phyloP scores from a whole-genome alignment of 1,284 basidiomycete species.

The Cystobasidium slooffiae region DNA sequence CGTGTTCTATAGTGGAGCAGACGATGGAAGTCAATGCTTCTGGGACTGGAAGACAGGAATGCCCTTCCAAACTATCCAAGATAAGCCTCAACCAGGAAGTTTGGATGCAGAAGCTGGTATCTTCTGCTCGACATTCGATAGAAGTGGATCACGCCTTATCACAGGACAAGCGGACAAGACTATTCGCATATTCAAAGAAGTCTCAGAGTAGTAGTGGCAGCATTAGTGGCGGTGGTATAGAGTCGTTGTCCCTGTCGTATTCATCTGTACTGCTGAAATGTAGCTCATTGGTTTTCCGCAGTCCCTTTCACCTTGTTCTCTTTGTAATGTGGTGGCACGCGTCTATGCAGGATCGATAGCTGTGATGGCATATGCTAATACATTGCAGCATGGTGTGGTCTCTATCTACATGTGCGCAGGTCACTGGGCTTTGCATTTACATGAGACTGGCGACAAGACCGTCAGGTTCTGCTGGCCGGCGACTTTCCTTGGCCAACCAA shows the following conservation, averaged over 20 bases:
- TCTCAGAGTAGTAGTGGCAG: conserved; percentile 13
- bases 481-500: too few species aligned
- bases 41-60: conserved; percentile 96
- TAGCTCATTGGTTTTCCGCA: conserved; percentile 4
- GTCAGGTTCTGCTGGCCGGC: too few species aligned
- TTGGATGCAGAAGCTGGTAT: conserved; percentile 90
- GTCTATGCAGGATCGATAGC: too few species aligned
- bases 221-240: not conserved
- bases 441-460: too few species aligned
- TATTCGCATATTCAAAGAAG: conserved; percentile 67
- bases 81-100: conserved; percentile 94
- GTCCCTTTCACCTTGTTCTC: not conserved
- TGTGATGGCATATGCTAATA: too few species aligned
- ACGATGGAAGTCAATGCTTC: conserved; percentile 44
- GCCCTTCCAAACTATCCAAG: conserved; percentile 91
- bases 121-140: conserved; percentile 93
- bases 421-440: too few species aligned
- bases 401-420: too few species aligned
- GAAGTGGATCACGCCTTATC: conserved; percentile 90
- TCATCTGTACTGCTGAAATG: not conserved
- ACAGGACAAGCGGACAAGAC: conserved; percentile 99
- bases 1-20: conserved; percentile 88
- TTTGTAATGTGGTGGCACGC: too few species aligned
- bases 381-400: too few species aligned
- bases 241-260: not conserved